These are phyloP conservation scores for Theileria orientalis DNA, from an alignment of 169 alveolate genomes.

Conservation along the genomic window DNA sequence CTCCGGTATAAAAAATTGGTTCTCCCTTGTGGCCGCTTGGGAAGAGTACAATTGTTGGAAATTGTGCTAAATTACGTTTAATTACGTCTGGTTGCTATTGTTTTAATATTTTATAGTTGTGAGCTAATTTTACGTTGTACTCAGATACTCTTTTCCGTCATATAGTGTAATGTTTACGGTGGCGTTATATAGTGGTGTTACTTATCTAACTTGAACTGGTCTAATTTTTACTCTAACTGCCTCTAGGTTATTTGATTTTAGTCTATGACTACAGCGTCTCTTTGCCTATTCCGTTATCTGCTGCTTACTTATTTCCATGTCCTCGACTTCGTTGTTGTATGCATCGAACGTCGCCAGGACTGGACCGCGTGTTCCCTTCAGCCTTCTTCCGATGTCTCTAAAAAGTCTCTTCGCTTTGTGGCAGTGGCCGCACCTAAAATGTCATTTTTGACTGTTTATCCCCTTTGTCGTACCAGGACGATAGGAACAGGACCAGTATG, in stretches of 20 bases:
- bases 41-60: slow-evolving; percentile 42
- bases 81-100: too few relatives aligned
- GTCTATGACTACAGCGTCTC: too few relatives aligned
- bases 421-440: slow-evolving; percentile 65
- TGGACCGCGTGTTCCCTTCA: slow-evolving; percentile 15
- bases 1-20: slow-evolving; percentile 37
- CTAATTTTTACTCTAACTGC: too few relatives aligned
- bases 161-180: too few relatives aligned
- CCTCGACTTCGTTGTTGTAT: slow-evolving; percentile 61
- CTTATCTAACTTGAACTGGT: too few relatives aligned
- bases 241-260: too few relatives aligned
- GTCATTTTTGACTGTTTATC: too few relatives aligned
- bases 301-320: slow-evolving; percentile 32
- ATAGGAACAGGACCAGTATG: slow-evolving; percentile 39
- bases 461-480: slow-evolving; percentile 45
- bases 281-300: too few relatives aligned
- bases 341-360: slow-evolving; percentile 61
- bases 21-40: slow-evolving; percentile 51
- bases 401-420: slow-evolving; percentile 57
- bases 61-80: slow-evolving; percentile 5
- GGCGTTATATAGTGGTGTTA: too few relatives aligned
- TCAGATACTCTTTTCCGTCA: too few relatives aligned
- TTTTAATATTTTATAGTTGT: too few relatives aligned
- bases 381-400: slow-evolving; percentile 54
- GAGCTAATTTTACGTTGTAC: too few relatives aligned